phyloP scores from a whole-genome alignment of 2,329 filamentous ascomycete genomes.

The Aureobasidium namibiae region DNA sequence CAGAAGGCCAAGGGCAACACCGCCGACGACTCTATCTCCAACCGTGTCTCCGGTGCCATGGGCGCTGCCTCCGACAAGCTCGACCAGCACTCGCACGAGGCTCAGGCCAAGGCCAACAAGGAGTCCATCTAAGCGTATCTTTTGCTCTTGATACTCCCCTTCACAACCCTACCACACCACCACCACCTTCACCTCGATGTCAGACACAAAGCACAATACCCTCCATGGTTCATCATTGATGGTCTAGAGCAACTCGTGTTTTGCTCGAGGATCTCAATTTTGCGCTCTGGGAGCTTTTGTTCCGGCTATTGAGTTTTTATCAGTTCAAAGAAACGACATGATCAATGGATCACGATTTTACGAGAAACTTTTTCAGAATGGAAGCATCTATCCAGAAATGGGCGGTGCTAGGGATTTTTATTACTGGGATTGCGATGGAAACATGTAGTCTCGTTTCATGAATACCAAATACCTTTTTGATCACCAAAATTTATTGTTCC shows the following conservation, averaged over 20 bases:
- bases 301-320: neutral
- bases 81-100: constrained; percentile 44
- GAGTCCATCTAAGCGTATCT: constrained; percentile 23
- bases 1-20: constrained; percentile 51
- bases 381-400: neutral
- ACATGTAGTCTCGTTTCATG: neutral
- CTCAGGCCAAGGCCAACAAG: constrained; percentile 43
- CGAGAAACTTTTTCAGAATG: neutral
- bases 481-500: neutral
- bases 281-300: neutral
- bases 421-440: neutral
- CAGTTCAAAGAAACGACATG: neutral
- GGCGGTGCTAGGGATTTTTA: neutral
- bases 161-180: neutral
- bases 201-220: neutral
- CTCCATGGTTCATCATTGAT: neutral
- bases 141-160: neutral
- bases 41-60: constrained; percentile 47
- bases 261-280: neutral
- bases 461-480: neutral
- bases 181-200: neutral
- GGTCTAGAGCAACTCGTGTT: constrained; percentile 1
- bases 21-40: constrained; percentile 41
- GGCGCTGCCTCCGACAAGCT: constrained; percentile 46
- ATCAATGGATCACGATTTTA: constrained; percentile 8